Evolutionary conservation across 305 asterid genomes (phyloP).

Genomic region (Fraxinus greggii): DNA sequence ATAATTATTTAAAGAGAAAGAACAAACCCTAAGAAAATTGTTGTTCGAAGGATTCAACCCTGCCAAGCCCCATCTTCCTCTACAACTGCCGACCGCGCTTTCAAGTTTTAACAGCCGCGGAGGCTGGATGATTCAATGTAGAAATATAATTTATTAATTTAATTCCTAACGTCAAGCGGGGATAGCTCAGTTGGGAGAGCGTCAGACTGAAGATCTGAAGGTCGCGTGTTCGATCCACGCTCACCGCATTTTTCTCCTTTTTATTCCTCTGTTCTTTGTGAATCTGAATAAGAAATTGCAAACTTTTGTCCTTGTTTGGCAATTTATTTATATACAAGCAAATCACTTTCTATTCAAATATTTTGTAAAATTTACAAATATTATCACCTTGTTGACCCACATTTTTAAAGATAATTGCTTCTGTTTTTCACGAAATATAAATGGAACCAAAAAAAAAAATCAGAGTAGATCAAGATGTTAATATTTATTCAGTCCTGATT

Average conservation of each 20-base stretch:
- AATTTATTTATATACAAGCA: neutral
- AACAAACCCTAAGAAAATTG: constrained; percentile 49
- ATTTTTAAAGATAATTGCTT: neutral
- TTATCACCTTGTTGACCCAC: neutral
- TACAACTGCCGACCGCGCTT: neutral
- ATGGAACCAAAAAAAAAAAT: neutral
- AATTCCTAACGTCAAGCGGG: constrained; percentile 36
- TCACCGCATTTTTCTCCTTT: constrained; percentile 46
- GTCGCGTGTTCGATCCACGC: constrained; percentile 95
- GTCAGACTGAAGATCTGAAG: constrained; percentile 94
- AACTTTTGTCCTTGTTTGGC: neutral
- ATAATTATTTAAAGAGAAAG: neutral
- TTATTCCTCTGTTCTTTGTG: neutral
- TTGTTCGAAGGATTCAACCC: constrained; percentile 42
- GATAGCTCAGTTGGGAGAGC: constrained; percentile 99
- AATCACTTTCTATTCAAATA: neutral
- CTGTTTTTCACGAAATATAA: neutral
- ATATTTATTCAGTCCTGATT: neutral
- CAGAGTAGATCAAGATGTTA: neutral
- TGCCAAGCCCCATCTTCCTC: constrained; percentile 44
- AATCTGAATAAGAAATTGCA: neutral
- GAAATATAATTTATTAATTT: too few relatives aligned
- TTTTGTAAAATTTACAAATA: too few relatives aligned
- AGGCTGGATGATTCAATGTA: neutral
- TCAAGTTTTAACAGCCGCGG: neutral